A percentile compares a stretch with the other conserved stretches of the same genome.
Conservation (phyloP, 1,139 yeast genomes). For the Yamadazyma trypodendri region DNA sequence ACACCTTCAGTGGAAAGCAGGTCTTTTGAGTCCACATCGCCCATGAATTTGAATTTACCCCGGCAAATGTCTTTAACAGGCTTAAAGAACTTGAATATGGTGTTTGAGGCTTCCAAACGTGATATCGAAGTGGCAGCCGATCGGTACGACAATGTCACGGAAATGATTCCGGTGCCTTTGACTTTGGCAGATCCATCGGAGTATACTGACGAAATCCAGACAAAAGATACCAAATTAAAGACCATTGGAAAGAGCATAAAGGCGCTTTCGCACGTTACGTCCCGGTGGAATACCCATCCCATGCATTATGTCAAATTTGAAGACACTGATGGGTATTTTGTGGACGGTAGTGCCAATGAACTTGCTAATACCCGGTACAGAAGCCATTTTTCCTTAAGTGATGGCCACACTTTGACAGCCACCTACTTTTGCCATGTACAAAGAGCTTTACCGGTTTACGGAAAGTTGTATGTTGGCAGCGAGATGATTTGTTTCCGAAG, state of each 20-base stretch:
- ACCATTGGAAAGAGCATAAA: slow-evolving; percentile 30
- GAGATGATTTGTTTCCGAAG: slow-evolving; percentile 75
- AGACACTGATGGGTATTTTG: slow-evolving; percentile 43
- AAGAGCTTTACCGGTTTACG: slow-evolving; percentile 74
- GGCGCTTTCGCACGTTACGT: slow-evolving; percentile 39
- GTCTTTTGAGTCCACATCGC: slow-evolving; percentile 14
- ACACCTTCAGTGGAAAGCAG: slow-evolving; percentile 10
- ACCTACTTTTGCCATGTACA: slow-evolving; percentile 72
- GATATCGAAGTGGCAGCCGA: slow-evolving; percentile 24
- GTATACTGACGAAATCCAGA: slow-evolving; percentile 16
- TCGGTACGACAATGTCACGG: slow-evolving; percentile 19
- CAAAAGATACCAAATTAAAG: slow-evolving; percentile 17
- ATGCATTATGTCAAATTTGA: slow-evolving; percentile 51
- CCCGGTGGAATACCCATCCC: slow-evolving; percentile 64
- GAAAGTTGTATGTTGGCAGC: slow-evolving; percentile 73
- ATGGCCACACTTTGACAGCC: slow-evolving; percentile 54
- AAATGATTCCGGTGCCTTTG: slow-evolving; percentile 24
- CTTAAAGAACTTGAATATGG: slow-evolving; percentile 32
- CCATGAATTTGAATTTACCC: slow-evolving; percentile 26
- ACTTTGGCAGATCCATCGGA: slow-evolving; percentile 31
- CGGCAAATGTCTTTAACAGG: slow-evolving; percentile 30
- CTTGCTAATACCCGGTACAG: slow-evolving; percentile 56
- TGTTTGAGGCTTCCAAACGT: slow-evolving; percentile 31
- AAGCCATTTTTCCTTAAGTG: slow-evolving; percentile 62
- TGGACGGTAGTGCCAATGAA: slow-evolving; percentile 38